Conservation (phyloP, 306 rosid species). For the Cyamopsis tetragonoloba region DNA sequence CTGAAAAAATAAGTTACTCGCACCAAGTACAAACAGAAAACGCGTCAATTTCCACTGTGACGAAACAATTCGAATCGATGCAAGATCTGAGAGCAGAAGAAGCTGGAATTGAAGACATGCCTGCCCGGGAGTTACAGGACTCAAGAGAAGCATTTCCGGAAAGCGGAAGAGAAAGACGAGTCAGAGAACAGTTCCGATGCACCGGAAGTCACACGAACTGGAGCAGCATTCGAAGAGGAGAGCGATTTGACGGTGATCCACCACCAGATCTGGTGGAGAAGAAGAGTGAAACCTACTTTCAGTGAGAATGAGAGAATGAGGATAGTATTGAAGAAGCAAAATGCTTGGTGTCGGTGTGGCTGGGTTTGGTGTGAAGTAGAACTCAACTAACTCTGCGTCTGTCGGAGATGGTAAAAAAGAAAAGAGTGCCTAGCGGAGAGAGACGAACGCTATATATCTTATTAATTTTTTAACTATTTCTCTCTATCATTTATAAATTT, state of each 20-base stretch:
- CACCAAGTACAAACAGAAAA: neutral
- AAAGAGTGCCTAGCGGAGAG: neutral
- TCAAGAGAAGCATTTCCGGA: conserved; percentile 45
- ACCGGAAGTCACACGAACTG: conserved; percentile 16
- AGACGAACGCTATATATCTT: neutral
- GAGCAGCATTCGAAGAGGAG: conserved; percentile 22
- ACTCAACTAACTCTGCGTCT: neutral
- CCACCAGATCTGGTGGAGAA: conserved; percentile 28
- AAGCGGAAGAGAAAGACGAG: conserved; percentile 1
- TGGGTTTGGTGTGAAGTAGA: neutral
- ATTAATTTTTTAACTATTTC: neutral
- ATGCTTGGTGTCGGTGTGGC: neutral
- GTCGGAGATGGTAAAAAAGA: neutral
- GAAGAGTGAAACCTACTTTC: conserved; percentile 2
- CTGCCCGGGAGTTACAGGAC: conserved; percentile 85
- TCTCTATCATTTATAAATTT: neutral
- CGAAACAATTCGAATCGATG: conserved; percentile 10
- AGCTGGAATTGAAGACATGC: conserved; percentile 35
- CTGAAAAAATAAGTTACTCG: neutral
- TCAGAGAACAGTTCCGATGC: conserved; percentile 13
- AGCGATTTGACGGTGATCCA: conserved; percentile 29
- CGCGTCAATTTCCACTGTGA: neutral
- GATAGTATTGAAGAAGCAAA: neutral
- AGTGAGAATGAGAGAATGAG: neutral
- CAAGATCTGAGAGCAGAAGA: conserved; percentile 33